Conservation (phyloP, 1,284 basidiomycete species). For the Afroboletus lepidellus region DNA sequence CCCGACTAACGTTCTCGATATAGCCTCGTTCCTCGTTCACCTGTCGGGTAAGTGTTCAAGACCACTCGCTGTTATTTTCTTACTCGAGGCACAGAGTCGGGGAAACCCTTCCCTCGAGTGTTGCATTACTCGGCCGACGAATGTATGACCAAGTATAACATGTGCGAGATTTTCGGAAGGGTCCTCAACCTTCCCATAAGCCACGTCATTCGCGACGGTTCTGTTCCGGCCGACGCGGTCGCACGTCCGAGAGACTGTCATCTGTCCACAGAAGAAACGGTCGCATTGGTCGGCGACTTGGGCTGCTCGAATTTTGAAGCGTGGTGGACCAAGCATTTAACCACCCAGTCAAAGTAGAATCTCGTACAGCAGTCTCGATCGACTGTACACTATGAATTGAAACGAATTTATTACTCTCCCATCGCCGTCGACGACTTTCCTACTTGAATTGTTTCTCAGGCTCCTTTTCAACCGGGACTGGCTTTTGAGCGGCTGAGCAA, state of each 20-base stretch:
- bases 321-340: conserved; percentile 61
- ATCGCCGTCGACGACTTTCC: neutral
- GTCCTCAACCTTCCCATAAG: conserved; percentile 61
- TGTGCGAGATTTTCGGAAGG: conserved; percentile 71
- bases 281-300: conserved; percentile 57
- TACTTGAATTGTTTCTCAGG: neutral
- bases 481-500: conserved; percentile 14
- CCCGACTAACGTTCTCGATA: conserved; percentile 77
- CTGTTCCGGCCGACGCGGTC: conserved; percentile 62
- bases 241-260: conserved; percentile 71
- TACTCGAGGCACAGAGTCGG: conserved; percentile 32
- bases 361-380: neutral
- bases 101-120: conserved; percentile 55
- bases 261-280: conserved; percentile 67
- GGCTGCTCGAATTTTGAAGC: conserved; percentile 67
- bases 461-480: conserved; percentile 10
- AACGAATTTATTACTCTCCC: neutral
- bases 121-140: conserved; percentile 76
- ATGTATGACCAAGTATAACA: conserved; percentile 83
- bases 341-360: conserved; percentile 14
- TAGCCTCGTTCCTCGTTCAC: conserved; percentile 71
- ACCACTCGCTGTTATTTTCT: neutral
- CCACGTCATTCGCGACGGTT: conserved; percentile 67
- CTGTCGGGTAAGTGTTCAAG: conserved; percentile 49
- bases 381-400: conserved; percentile 7